Evolutionary conservation across 1,139 yeast genomes (phyloP).

Genomic region (Hansenula anomala): DNA sequence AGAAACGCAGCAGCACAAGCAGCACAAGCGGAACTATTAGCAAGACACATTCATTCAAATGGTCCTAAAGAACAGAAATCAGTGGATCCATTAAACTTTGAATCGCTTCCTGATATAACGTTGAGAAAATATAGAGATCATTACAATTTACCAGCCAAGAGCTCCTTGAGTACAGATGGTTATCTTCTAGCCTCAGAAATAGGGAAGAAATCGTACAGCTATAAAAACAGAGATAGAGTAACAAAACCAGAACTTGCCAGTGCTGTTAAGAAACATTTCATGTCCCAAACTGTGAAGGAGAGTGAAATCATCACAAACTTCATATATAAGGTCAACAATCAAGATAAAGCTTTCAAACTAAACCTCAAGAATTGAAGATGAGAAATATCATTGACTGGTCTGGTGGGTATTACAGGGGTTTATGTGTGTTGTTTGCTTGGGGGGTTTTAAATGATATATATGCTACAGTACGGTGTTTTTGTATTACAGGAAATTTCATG

Average conservation of each 20-base stretch:
- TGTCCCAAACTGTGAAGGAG: conserved; percentile 59
- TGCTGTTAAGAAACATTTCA: conserved; percentile 58
- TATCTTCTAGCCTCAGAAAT: conserved; percentile 55
- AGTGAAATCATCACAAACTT: conserved; percentile 77
- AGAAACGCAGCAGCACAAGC: conserved; percentile 52
- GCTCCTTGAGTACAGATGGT: conserved; percentile 52
- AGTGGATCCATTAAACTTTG: conserved; percentile 57
- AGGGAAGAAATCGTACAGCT: conserved; percentile 59
- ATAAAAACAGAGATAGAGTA: conserved; percentile 37
- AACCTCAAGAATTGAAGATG: conserved; percentile 9
- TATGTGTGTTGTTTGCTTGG: too few relatives aligned
- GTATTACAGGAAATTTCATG: too few relatives aligned
- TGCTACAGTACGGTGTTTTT: too few relatives aligned
- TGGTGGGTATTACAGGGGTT: not conserved
- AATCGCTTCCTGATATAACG: conserved; percentile 44
- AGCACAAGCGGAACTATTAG: conserved; percentile 55
- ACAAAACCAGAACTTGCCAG: conserved; percentile 52
- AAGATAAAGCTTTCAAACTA: conserved; percentile 23
- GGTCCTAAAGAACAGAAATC: conserved; percentile 53
- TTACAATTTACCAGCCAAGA: conserved; percentile 43
- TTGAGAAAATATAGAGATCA: conserved; percentile 54
- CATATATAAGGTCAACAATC: conserved; percentile 65
- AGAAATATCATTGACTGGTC: too few relatives aligned
- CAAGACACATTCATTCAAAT: conserved; percentile 58
- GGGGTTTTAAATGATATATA: too few relatives aligned